Base-by-base conservation (phyloP, 352 stramenopile genomes). In the Phytophthora foliorum region DNA sequence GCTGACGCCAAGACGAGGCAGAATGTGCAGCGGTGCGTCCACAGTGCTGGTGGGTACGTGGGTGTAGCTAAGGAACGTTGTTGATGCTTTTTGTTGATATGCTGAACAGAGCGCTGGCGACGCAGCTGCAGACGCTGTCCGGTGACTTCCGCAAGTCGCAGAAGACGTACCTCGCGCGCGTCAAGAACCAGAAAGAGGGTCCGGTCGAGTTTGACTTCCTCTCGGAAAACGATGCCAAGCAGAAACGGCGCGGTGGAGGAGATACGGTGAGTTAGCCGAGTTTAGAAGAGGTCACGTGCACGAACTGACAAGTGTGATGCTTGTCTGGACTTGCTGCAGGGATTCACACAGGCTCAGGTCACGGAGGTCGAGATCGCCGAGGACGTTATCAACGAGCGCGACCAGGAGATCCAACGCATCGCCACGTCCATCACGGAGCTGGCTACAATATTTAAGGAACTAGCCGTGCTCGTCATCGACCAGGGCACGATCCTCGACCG, bases 401-500 rank as follows among this genome's bases (percentile, higher is more conserved):
- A 99, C 77, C 78, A 96, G 68, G 96, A 99, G 69, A 98, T 99
- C 69, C 83, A 93, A 58, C 91, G 99, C 69, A 99, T 99, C 80
- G 98, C 98, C 21, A 97, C 98, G 64, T 99, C 90, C 45, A 99
- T 99, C 77, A 98, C 99, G 67, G 98, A 99, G 79, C 80, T 99
- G 17, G 97, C 97, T 36, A 93, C 94, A 53, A 99, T 99, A 78
- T 99, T 99, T 89, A 99, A 99, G 78, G 98, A 99, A 81, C 82
- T 99, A 10, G 97, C 97, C 0, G 97, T 99, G 49, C 88, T 99
- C 32, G 98, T 99, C 17, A 99, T 99, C 82, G 98, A 99, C 81
- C 98, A 99, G 78, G 98, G 98, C 59, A 99, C 98, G 22, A 99
- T 99, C 61, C 85, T 99, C 17, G 98, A 99, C 85, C 94, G 98